Conservation (phyloP, 1,284 basidiomycete genomes). For the Kwoniella shivajii region DNA sequence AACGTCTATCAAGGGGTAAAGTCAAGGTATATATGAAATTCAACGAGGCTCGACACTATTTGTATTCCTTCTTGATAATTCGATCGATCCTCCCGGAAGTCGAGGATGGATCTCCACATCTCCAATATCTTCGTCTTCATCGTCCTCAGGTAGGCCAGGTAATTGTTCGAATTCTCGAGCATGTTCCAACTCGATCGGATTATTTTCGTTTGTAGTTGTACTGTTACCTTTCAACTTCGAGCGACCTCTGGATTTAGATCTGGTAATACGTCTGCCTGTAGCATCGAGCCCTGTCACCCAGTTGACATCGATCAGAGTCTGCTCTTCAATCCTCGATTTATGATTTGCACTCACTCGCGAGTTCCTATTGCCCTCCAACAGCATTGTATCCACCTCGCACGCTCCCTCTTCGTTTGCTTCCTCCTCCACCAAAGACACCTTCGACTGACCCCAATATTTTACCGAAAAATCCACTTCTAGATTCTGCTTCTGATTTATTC, state of each 20-base stretch:
- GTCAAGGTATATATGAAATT: too few relatives aligned
- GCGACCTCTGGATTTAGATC: conserved; percentile 8
- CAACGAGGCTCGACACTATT: conserved; percentile 11
- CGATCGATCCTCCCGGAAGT: neutral
- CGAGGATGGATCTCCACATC: conserved; percentile 7
- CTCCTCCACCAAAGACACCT: conserved; percentile 59
- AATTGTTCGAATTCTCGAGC: conserved; percentile 29
- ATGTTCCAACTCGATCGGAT: conserved; percentile 20
- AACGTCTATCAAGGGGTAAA: too few relatives aligned
- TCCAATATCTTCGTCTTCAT: conserved; percentile 16
- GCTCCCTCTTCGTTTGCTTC: conserved; percentile 47
- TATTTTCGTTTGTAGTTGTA: neutral
- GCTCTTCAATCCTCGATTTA: neutral
- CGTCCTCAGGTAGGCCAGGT: conserved; percentile 15
- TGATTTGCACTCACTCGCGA: conserved; percentile 58
- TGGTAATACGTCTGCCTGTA: conserved; percentile 10
- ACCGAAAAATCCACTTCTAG: conserved; percentile 44
- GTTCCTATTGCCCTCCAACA: conserved; percentile 66
- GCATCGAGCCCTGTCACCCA: conserved; percentile 29
- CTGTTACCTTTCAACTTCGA: conserved; percentile 1
- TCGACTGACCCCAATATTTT: conserved; percentile 58
- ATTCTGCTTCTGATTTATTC: conserved; percentile 35
- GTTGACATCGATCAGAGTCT: neutral
- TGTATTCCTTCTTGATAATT: conserved; percentile 3
- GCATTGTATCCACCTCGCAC: conserved; percentile 59